Base-by-base conservation (phyloP, 768 basidiomycete species). In the Solioccasus polychromus region DNA sequence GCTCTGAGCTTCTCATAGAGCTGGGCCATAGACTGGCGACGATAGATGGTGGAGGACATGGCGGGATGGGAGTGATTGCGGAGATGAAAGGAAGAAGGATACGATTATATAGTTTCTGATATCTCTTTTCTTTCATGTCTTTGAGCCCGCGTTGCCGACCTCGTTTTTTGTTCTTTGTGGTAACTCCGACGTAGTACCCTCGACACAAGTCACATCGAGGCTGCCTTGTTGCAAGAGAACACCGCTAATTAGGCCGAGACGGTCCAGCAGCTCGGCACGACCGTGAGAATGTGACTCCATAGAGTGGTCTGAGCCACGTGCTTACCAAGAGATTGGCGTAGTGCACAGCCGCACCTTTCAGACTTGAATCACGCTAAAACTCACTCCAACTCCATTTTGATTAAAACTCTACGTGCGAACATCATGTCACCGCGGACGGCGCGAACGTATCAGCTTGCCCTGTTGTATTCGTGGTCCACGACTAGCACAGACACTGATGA, bases 381-480 rank as follows among this genome's bases (percentile, higher is more conserved):
- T 57, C 36, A 48, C 24, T 36, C 32, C 48, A 44, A 23, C 23
- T 55, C 28, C 29, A 58, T 50, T n/a, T n/a, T 55, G n/a, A 35
- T 52, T 39, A 39, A 31, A 45, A 52, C 48, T 41, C 47, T 39
- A 49, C 44, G 30, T 34, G 44, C 29, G 41, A 22, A 42, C n/a
- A 43, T 34, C 37, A 35, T 32, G 57, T 52, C 45, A 64, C 48
- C 61, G 57, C 43, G 71, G 60, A 50, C 79, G 70, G 44, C 78
- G 75, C 37, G 85, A 88, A 42, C 85, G 82, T 67, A 87, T 82
- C 36, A 81, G 73, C 55, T 85, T 87, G 35, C 86, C 87, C 42
- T 82, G 72, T 58, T 88, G 87, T 8, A 87, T 79, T 29, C 77
- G 72, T 2, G 88, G 85, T 1, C 88, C 88, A 73, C 85, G 83